A percentile compares a stretch with the other conserved stretches of the same genome.
Conservation (phyloP, 805 yeast species). For the Nakazawaea pomicola region DNA sequence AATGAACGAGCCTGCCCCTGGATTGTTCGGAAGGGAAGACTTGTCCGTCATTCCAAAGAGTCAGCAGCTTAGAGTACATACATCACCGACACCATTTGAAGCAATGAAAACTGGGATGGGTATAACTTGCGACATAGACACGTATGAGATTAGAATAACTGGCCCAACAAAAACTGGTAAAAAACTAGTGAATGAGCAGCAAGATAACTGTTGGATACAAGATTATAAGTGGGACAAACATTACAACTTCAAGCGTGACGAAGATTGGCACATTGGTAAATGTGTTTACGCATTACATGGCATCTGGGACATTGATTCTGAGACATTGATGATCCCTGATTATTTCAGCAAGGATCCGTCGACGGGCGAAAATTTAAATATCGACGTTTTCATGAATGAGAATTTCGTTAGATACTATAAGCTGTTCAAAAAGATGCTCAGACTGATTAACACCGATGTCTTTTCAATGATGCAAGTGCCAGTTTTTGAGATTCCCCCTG, state of each 20-base stretch:
- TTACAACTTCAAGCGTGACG: conserved; percentile 66
- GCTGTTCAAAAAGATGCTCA: conserved; percentile 41
- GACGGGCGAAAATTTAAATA: conserved; percentile 37
- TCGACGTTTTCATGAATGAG: conserved; percentile 54
- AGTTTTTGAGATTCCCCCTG: conserved; percentile 73
- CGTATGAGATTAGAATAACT: conserved; percentile 61
- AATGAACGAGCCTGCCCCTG: conserved; percentile 80
- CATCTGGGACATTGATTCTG: conserved; percentile 56
- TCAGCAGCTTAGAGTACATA: conserved; percentile 69
- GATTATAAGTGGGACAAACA: conserved; percentile 49
- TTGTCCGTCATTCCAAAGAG: conserved; percentile 48
- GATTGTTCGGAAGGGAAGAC: conserved; percentile 61
- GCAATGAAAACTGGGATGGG: conserved; percentile 79
- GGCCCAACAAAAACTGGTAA: conserved; percentile 72
- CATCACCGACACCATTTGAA: conserved; percentile 80
- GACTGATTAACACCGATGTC: conserved; percentile 38
- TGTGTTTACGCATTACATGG: conserved; percentile 82
- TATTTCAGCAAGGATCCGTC: conserved; percentile 43
- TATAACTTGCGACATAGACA: conserved; percentile 57
- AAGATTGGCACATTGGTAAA: conserved; percentile 63
- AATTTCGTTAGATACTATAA: conserved; percentile 62
- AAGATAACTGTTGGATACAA: conserved; percentile 64
- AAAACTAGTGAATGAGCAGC: conserved; percentile 57
- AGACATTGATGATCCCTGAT: conserved; percentile 39
- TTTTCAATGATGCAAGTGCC: conserved; percentile 77